Evolutionary conservation across 352 stramenopile genomes (phyloP).

Genomic region (Lagenidium giganteum): DNA sequence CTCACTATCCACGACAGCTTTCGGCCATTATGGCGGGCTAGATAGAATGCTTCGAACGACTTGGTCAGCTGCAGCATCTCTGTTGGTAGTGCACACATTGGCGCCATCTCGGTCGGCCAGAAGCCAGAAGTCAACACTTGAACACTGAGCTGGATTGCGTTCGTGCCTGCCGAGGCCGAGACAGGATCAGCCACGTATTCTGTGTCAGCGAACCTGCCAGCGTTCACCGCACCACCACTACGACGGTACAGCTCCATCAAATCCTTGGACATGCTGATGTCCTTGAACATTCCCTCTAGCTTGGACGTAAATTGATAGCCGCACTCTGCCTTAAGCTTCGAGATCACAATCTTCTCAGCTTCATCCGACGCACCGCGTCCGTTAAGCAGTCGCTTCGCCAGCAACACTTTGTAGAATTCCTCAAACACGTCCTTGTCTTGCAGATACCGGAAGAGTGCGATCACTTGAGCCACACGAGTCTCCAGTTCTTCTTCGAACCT

Average conservation of each 20-base stretch:
- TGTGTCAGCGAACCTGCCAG: conserved; percentile 33
- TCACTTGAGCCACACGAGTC: conserved; percentile 91
- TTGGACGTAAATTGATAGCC: conserved; percentile 99
- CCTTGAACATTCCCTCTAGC: conserved; percentile 99
- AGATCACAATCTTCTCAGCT: conserved; percentile 94
- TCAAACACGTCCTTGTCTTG: conserved; percentile 99
- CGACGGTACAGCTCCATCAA: conserved; percentile 90
- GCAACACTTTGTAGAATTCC: conserved; percentile 98
- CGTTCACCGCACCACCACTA: too few species aligned
- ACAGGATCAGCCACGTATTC: conserved; percentile 14
- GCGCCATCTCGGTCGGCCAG: conserved; percentile 77
- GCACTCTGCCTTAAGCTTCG: conserved; percentile 97
- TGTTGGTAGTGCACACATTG: conserved; percentile 77
- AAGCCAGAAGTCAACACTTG: conserved; percentile 77
- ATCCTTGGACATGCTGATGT: conserved; percentile 98
- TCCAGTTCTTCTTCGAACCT: conserved; percentile 89
- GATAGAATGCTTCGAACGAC: conserved; percentile 91
- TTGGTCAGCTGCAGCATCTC: conserved; percentile 66
- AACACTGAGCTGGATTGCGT: conserved; percentile 31
- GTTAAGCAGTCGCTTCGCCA: conserved; percentile 95
- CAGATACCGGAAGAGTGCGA: conserved; percentile 94
- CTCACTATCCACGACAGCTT: conserved; percentile 95
- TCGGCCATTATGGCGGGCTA: conserved; percentile 88
- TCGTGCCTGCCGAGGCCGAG: conserved; percentile 13
- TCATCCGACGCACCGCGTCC: conserved; percentile 66